Evolutionary conservation across 495 filamentous ascomycete genomes (phyloP).

Genomic region (Thermothielavioides terrestris): DNA sequence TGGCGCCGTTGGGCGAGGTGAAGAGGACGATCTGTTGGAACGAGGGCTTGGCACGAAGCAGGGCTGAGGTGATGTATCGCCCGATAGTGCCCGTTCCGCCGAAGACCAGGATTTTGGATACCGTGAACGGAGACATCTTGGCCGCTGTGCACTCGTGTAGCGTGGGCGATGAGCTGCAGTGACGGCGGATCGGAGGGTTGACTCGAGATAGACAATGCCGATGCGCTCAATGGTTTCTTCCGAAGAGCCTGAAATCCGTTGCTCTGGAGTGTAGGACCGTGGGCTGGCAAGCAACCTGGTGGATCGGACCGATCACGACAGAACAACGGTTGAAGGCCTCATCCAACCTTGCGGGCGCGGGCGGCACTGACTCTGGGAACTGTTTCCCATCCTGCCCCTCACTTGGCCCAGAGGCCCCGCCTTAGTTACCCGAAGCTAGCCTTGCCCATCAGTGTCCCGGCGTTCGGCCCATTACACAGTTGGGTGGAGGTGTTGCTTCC

Average conservation of each 20-base stretch:
- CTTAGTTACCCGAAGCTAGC: not conserved
- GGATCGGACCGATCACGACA: conserved; percentile 1
- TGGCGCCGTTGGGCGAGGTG: conserved; percentile 48
- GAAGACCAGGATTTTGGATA: conserved; percentile 54
- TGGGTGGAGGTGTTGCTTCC: not conserved
- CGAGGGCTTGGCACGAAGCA: conserved; percentile 45
- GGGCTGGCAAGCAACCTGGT: too few relatives aligned
- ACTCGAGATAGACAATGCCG: too few relatives aligned
- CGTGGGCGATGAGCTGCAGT: not conserved
- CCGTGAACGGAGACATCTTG: conserved; percentile 25
- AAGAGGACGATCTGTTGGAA: conserved; percentile 52
- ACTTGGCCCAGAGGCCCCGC: conserved; percentile 8
- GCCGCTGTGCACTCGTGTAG: not conserved
- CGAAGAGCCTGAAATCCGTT: too few relatives aligned
- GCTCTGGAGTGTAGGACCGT: too few relatives aligned
- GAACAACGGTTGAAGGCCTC: not conserved
- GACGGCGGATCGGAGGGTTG: not conserved
- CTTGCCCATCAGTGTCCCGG: not conserved
- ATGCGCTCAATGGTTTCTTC: too few relatives aligned
- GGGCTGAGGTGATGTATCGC: conserved; percentile 50
- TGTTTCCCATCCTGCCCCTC: conserved; percentile 8
- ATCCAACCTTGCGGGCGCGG: conserved; percentile 1
- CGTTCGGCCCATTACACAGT: too few relatives aligned
- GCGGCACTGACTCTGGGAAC: too few relatives aligned
- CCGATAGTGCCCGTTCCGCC: conserved; percentile 65